phyloP scores from a whole-genome alignment of 1,284 basidiomycete species.

The Golubevia pallescens region DNA sequence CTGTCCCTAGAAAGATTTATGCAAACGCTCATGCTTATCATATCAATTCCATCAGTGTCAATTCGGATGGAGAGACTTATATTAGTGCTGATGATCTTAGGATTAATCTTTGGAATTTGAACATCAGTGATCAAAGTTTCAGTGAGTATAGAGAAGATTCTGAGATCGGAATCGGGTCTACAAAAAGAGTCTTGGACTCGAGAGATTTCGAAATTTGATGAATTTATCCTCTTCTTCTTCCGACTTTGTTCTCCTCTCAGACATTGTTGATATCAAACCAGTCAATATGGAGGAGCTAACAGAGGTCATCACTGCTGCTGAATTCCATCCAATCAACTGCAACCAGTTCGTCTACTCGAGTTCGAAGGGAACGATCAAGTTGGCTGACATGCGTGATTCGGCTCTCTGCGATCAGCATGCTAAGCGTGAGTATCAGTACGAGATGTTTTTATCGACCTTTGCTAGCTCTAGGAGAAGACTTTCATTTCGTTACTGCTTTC shows the following conservation, averaged over 20 bases:
- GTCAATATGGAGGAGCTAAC: slow-evolving; percentile 99
- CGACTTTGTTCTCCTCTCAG: no score
- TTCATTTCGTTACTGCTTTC: no score
- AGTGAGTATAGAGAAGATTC: slow-evolving; percentile 71
- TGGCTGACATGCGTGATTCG: slow-evolving; percentile 99
- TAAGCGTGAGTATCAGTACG: slow-evolving; percentile 94
- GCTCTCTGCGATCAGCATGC: slow-evolving; percentile 95
- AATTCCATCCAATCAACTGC: slow-evolving; percentile 97
- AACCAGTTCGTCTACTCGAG: slow-evolving; percentile 99
- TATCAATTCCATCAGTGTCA: slow-evolving; percentile 99
- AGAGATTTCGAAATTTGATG: no score
- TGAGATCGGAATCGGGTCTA: neutral
- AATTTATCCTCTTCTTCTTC: no score
- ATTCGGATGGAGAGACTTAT: slow-evolving; percentile 99
- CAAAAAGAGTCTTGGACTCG: slow-evolving; percentile 2
- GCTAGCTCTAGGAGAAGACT: no score
- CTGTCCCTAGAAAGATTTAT: slow-evolving; percentile 97
- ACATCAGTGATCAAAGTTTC: slow-evolving; percentile 98
- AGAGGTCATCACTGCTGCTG: slow-evolving; percentile 98
- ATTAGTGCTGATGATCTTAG: slow-evolving; percentile 97
- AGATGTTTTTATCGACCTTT: no score
- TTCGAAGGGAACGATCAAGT: slow-evolving; percentile 99
- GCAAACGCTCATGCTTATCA: slow-evolving; percentile 99
- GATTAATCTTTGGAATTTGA: slow-evolving; percentile 97
- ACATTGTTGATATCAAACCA: slow-evolving; percentile 99